Percentiles rank a stretch among this genome's conserved stretches.
Conservation (phyloP, 345 rosid genomes). For the Citrus medica region DNA sequence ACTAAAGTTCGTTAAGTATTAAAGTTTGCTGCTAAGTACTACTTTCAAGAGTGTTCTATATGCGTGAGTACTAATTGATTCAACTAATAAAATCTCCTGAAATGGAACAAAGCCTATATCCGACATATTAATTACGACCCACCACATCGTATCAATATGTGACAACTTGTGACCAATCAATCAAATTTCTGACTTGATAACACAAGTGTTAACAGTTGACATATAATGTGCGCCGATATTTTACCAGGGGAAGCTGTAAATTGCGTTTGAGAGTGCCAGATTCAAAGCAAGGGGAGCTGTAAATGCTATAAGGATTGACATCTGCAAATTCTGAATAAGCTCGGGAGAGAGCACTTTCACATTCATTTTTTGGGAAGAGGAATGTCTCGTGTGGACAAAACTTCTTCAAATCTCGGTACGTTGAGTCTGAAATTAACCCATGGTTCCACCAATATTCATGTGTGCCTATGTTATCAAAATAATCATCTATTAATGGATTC, state of each 20-base stretch:
- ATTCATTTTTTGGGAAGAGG: conserved; percentile 51
- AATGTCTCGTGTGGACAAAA: conserved; percentile 42
- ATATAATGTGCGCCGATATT: neutral
- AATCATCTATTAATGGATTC: conserved; percentile 57
- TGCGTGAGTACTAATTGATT: neutral
- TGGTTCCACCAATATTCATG: conserved; percentile 71
- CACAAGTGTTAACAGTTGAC: no score
- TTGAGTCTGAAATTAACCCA: conserved; percentile 52
- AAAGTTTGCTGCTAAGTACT: neutral
- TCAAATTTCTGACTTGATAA: no score
- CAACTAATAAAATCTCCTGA: no score
- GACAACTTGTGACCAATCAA: no score
- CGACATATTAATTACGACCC: no score
- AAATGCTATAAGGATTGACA: conserved; percentile 62
- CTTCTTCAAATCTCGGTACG: conserved; percentile 34
- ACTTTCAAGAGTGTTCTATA: no score
- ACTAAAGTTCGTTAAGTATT: no score
- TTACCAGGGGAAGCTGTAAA: conserved; percentile 7
- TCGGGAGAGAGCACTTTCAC: conserved; percentile 32
- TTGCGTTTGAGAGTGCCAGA: conserved; percentile 10
- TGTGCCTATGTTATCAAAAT: conserved; percentile 42
- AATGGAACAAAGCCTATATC: no score
- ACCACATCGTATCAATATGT: no score
- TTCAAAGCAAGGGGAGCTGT: conserved; percentile 39
- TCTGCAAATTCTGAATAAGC: conserved; percentile 49